Evolutionary conservation across 176 grass and related monocot species (phyloP), one percentile per base, ranked within the genome.

Genomic region (Alopecurus myosuroides): DNA sequence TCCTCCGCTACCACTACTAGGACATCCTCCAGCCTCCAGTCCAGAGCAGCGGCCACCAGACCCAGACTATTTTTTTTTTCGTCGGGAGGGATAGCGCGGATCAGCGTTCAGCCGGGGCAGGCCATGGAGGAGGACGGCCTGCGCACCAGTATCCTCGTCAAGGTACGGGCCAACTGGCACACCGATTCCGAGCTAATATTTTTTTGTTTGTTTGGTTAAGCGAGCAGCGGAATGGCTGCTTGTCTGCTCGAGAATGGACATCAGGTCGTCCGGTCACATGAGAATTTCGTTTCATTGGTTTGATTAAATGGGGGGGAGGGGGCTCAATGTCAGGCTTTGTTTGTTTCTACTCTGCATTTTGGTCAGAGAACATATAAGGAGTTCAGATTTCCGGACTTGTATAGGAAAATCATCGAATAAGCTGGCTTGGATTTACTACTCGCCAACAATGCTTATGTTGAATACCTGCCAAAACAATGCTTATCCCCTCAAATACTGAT

Each of bases 61-160:
- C 56, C 25, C 26, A 53, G 56, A 29, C n/a, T n/a, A n/a, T n/a
- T n/a, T n/a, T 17, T 42, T 62, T 7, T 61, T 78, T 44, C 23
- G 35, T 56, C 6, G 23, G 37, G 14, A 41, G 34, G 33, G n/a
- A 56, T 28, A 33, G n/a, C 12, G 65, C n/a, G 53, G 80, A 56
- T 30, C 82, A 23, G 49, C 23, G 17, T 41, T 30, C 82, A 23
- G 49, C 23, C 11, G 64, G 49, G 42, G 29, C 33, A 22, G 51
- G 35, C 53, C 85, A 91, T 88, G 89, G 89, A 91, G 53, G 85
- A 87, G 19, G 70, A 34, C 58, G 29, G 40, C 75, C 55, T 67
- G 41, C 75, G 65, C 31, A 15, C 70, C n/a, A 80, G 65, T 6
- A 76, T 91, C 66, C 80, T 91, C 3, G 22, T 60, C 45, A 80